Evolutionary conservation across 2,329 filamentous ascomycete genomes (phyloP).

Genomic region (Cladophialophora exuberans): DNA sequence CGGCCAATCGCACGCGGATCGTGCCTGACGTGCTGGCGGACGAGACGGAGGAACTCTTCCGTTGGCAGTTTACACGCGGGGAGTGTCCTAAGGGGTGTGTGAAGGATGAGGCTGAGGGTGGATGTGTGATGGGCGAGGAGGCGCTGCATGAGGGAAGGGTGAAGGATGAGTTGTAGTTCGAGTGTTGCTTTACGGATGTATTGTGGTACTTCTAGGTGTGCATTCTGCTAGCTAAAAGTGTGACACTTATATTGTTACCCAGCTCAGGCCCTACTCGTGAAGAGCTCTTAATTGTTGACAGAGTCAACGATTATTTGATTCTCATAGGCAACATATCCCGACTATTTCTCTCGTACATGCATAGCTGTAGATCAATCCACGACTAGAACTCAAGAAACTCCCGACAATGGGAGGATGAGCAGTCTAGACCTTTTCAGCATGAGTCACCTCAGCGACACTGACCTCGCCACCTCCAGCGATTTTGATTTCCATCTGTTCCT

Average conservation of each 20-base stretch:
- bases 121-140: slow-evolving; percentile 1
- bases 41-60: slow-evolving; percentile 59
- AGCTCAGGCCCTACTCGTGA: no score
- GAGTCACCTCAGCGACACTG: not conserved
- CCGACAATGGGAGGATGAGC: no score
- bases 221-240: no score
- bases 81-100: slow-evolving; percentile 19
- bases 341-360: no score
- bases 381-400: no score
- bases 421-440: slow-evolving; percentile 15
- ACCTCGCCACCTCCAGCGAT: not conserved
- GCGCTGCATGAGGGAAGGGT: not conserved
- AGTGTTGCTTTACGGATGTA: no score
- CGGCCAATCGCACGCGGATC: slow-evolving; percentile 44
- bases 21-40: slow-evolving; percentile 52
- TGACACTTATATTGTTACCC: no score
- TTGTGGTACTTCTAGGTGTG: no score
- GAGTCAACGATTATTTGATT: no score
- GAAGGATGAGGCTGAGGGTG: not conserved
- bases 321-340: no score
- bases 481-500: slow-evolving; percentile 9
- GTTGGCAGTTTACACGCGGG: slow-evolving; percentile 57
- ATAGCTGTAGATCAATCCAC: no score
- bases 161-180: slow-evolving; percentile 5
- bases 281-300: no score